These are phyloP conservation scores for Colletotrichum filicis DNA, from an alignment of 2,329 filamentous ascomycete genomes.

Conservation along the genomic window DNA sequence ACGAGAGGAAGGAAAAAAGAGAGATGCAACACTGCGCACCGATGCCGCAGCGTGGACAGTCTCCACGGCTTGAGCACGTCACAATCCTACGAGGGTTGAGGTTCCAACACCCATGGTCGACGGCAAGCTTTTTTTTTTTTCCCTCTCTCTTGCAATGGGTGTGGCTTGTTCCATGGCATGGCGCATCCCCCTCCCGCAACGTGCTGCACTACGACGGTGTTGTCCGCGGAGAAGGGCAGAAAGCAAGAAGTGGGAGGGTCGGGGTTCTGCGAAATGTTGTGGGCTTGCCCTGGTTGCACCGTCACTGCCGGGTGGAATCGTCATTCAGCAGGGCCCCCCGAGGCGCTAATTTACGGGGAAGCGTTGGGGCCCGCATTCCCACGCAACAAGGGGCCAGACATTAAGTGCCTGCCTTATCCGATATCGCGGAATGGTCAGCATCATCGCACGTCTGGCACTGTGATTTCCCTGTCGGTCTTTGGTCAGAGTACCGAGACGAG, in stretches of 20 bases:
- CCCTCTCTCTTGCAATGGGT: slow-evolving; percentile 11
- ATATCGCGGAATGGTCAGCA: slow-evolving; percentile 34
- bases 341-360: slow-evolving; percentile 28
- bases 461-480: background rate
- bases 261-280: slow-evolving; percentile 20
- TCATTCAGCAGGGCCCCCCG: slow-evolving; percentile 29
- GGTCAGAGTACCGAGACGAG: background rate
- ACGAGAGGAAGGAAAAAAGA: no score
- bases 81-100: slow-evolving; percentile 1
- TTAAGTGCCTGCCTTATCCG: slow-evolving; percentile 36
- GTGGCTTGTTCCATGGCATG: background rate
- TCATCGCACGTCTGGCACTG: slow-evolving; percentile 24
- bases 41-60: slow-evolving; percentile 15
- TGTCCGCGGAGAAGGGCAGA: slow-evolving; percentile 31
- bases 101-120: slow-evolving; percentile 2
- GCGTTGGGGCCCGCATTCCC: slow-evolving; percentile 29
- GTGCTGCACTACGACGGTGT: background rate
- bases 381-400: slow-evolving; percentile 14
- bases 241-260: slow-evolving; percentile 17
- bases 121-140: slow-evolving; percentile 21
- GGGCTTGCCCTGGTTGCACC: slow-evolving; percentile 29
- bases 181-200: background rate
- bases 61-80: slow-evolving; percentile 20
- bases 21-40: background rate
- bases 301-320: slow-evolving; percentile 25